phyloP scores from a whole-genome alignment of 768 basidiomycete species.

The Trametes sanguinea region DNA sequence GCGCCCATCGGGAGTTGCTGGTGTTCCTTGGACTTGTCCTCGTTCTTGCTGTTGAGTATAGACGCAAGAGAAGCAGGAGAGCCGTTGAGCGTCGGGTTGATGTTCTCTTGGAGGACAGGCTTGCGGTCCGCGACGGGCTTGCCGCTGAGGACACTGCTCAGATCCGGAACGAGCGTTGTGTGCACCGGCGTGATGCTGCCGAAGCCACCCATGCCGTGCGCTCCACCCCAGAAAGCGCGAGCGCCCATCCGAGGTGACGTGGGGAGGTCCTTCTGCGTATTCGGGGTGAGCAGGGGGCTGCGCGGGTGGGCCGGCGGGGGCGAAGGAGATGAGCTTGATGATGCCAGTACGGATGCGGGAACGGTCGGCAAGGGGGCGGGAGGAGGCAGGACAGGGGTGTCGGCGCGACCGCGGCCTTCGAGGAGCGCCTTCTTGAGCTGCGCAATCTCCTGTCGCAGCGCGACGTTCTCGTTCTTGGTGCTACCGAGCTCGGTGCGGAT shows the following conservation, averaged over 20 bases:
- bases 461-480: constrained; percentile 78
- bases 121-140: constrained; percentile 32
- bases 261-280: constrained; percentile 77
- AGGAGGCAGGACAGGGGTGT: constrained; percentile 46
- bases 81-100: constrained; percentile 71
- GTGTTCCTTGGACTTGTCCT: constrained; percentile 27
- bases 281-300: constrained; percentile 54
- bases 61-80: constrained; percentile 35
- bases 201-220: constrained; percentile 40
- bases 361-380: constrained; percentile 41
- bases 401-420: constrained; percentile 54
- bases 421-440: constrained; percentile 75
- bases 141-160: constrained; percentile 34
- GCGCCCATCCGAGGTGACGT: constrained; percentile 57
- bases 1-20: constrained; percentile 38
- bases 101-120: constrained; percentile 64
- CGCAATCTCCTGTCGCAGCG: constrained; percentile 75
- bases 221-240: constrained; percentile 84
- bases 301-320: constrained; percentile 23
- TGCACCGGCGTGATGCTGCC: constrained; percentile 85
- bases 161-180: constrained; percentile 77
- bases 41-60: constrained; percentile 36
- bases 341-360: constrained; percentile 30
- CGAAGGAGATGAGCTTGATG: constrained; percentile 23
- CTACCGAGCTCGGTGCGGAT: constrained; percentile 83